phyloP scores from a whole-genome alignment of 352 stramenopile species.

The Globisporangium megalacanthum region DNA sequence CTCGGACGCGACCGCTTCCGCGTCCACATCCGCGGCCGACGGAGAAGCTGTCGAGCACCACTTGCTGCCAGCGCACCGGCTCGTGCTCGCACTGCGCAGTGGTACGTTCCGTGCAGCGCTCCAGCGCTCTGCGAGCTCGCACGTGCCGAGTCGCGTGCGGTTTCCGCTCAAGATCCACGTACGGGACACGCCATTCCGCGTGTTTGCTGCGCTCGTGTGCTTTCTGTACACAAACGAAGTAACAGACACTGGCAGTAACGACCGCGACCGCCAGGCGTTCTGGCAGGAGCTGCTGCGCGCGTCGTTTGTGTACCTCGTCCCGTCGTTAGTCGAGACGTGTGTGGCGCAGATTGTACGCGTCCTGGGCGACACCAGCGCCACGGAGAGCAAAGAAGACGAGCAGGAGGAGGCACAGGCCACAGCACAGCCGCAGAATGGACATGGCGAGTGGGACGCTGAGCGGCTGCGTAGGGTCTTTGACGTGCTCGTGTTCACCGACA shows the following conservation, averaged over 20 bases:
- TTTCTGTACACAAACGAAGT: conserved; percentile 82
- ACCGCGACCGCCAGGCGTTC: conserved; percentile 34
- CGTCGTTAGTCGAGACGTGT: conserved; percentile 59
- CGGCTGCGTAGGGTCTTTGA: conserved; percentile 27
- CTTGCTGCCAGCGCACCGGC: conserved; percentile 66
- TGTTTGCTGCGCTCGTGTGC: conserved; percentile 62
- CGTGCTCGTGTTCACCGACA: conserved; percentile 58
- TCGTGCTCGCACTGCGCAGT: conserved; percentile 70
- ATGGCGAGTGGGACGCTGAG: conserved; percentile 4
- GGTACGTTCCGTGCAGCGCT: conserved; percentile 66
- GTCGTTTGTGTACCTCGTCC: conserved; percentile 68
- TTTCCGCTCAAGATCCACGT: conserved; percentile 82
- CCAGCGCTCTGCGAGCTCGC: conserved; percentile 58
- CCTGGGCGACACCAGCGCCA: conserved; percentile 4
- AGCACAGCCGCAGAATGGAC: background rate
- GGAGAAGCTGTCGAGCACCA: conserved; percentile 20
- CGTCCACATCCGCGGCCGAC: background rate
- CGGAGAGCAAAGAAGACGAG: background rate
- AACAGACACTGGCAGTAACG: background rate
- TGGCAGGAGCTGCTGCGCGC: conserved; percentile 66
- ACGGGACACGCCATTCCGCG: conserved; percentile 68
- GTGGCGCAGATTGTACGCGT: conserved; percentile 35
- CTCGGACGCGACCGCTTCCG: background rate
- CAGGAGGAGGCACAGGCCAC: background rate
- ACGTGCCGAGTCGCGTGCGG: conserved; percentile 56